Conservation (phyloP, 2,329 filamentous ascomycete genomes). For the Fusarium buharicum region DNA sequence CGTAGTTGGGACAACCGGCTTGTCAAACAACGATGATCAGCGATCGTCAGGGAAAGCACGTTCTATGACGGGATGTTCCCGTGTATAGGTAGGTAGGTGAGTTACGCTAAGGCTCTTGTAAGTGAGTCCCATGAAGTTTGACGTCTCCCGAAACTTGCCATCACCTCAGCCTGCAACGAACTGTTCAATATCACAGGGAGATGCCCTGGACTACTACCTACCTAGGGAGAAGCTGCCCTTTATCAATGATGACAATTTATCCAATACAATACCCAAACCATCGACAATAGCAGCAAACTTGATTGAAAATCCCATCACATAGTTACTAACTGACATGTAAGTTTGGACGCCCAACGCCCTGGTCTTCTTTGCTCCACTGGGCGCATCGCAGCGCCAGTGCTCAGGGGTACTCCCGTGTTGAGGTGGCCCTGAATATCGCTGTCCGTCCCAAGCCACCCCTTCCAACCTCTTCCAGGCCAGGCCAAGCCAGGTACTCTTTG, state of each 20-base stretch:
- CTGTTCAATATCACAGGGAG: background rate
- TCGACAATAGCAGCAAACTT: constrained; percentile 13
- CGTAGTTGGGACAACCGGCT: constrained; percentile 31
- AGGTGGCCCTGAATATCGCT: constrained; percentile 15
- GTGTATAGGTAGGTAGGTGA: background rate
- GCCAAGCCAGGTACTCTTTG: constrained; percentile 17
- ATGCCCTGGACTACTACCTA: constrained; percentile 3
- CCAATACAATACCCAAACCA: background rate
- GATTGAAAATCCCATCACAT: constrained; percentile 13
- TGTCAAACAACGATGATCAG: constrained; percentile 18
- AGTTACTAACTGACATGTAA: constrained; percentile 33
- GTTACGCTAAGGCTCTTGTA: constrained; percentile 19
- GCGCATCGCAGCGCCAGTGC: constrained; percentile 45
- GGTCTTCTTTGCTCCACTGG: constrained; percentile 37
- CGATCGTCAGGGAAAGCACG: constrained; percentile 35
- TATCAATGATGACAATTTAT: background rate
- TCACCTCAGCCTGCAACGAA: constrained; percentile 18
- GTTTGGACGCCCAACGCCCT: constrained; percentile 25
- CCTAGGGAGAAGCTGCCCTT: background rate
- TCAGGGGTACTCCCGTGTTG: constrained; percentile 41
- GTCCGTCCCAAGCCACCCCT: constrained; percentile 22
- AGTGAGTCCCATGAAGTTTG: constrained; percentile 11
- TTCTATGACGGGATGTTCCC: constrained; percentile 24
- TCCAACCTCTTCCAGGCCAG: constrained; percentile 20
- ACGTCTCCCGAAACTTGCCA: background rate